Evolutionary conservation across 2,329 filamentous ascomycete species (phyloP).

Genomic region (Scedosporium boydii): DNA sequence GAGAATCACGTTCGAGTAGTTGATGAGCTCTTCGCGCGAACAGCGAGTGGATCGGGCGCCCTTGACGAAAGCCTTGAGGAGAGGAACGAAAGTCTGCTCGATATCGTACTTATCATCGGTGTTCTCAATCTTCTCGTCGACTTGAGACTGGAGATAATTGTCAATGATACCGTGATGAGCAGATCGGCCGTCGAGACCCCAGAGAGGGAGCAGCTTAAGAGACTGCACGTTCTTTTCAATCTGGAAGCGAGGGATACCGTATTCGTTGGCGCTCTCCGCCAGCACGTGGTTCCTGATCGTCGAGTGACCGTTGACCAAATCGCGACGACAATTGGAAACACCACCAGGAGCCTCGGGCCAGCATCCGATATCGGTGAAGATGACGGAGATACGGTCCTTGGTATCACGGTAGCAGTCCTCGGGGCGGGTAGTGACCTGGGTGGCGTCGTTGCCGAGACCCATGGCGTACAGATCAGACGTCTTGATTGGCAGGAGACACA

Average conservation of each 20-base stretch:
- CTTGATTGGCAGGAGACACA: conserved; percentile 27
- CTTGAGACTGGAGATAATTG: conserved; percentile 40
- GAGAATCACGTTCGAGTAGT: conserved; percentile 36
- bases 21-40: conserved; percentile 31
- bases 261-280: conserved; percentile 45
- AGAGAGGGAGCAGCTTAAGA: conserved; percentile 42
- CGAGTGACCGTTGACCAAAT: conserved; percentile 42
- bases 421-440: conserved; percentile 26
- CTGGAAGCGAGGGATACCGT: conserved; percentile 43
- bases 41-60: conserved; percentile 35
- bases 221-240: conserved; percentile 45
- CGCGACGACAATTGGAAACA: conserved; percentile 44
- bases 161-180: conserved; percentile 44
- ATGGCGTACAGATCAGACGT: conserved; percentile 29
- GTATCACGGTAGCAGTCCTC: conserved; percentile 35
- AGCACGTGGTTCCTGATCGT: conserved; percentile 46
- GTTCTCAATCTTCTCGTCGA: conserved; percentile 34
- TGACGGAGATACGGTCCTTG: conserved; percentile 36
- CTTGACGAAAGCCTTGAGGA: conserved; percentile 37
- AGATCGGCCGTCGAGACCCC: conserved; percentile 42
- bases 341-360: conserved; percentile 45
- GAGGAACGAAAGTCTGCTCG: conserved; percentile 42
- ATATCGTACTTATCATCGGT: conserved; percentile 33
- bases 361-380: conserved; percentile 41
- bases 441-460: conserved; percentile 31